These are phyloP conservation scores for Monilinia laxa DNA, from an alignment of 2,329 filamentous ascomycete genomes.

Conservation along the genomic window DNA sequence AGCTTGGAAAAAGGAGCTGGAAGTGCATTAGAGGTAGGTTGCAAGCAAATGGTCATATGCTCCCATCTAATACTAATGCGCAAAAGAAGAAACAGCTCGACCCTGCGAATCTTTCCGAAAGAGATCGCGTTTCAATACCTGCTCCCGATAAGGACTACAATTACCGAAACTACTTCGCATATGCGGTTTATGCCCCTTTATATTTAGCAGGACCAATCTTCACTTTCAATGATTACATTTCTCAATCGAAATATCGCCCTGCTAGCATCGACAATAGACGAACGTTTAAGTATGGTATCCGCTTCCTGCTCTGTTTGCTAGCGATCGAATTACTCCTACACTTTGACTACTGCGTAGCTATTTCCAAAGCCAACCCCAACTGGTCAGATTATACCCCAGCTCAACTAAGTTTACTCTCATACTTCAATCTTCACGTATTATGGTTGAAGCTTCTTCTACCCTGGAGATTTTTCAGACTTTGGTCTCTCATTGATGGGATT, in stretches of 20 bases:
- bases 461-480: slow-evolving; percentile 98
- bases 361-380: slow-evolving; percentile 73
- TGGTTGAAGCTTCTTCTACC: slow-evolving; percentile 97
- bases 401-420: slow-evolving; percentile 86
- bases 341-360: slow-evolving; percentile 90
- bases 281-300: slow-evolving; percentile 77
- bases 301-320: slow-evolving; percentile 76
- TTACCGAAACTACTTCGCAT: slow-evolving; percentile 86
- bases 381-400: slow-evolving; percentile 84
- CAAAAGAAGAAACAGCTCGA: slow-evolving; percentile 97
- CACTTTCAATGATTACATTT: slow-evolving; percentile 97
- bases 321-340: slow-evolving; percentile 91
- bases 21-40: slow-evolving; percentile 77
- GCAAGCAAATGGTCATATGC: neutral
- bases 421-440: slow-evolving; percentile 94
- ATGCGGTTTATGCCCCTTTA: slow-evolving; percentile 85
- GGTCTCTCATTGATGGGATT: slow-evolving; percentile 84
- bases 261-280: slow-evolving; percentile 68
- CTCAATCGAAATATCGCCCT: slow-evolving; percentile 73
- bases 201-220: slow-evolving; percentile 92
- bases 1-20: slow-evolving; percentile 63
- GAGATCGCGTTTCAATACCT: slow-evolving; percentile 77
- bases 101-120: slow-evolving; percentile 80
- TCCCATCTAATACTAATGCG: slow-evolving; percentile 54
- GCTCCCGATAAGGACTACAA: slow-evolving; percentile 69